Evolutionary conservation across 352 stramenopile species (phyloP), one percentile per base, ranked within the genome.

Genomic region (Thalassiosira exigua): DNA sequence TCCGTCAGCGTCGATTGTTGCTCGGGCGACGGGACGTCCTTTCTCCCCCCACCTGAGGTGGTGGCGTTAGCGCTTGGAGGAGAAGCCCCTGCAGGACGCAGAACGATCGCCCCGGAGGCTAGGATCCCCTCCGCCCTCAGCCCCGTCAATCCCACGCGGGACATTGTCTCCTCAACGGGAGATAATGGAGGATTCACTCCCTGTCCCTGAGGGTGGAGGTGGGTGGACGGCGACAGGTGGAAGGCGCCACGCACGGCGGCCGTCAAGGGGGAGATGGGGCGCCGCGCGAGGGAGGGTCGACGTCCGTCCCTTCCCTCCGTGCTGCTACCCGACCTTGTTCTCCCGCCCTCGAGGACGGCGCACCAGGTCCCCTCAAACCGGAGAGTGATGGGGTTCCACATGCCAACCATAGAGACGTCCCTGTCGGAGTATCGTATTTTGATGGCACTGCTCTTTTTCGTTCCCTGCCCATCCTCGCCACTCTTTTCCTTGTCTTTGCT

Each of bases 201-300:
- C 26, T 69, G 44, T 22, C 74, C 74, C 39, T 60, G 50, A 41
- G 74, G 74, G 51, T 78, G 59, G 12, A 66, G 33, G 48, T 82
- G 74, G 29, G 74, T 77, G 39, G 50, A 73, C 36, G 74, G 74
- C n/a, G 74, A 82, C 4, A 82, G 42, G 4, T 50, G 69, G 46
- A 82, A 82, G 3, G 44, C 58, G 29, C 24, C 24, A 3, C 22
- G 19, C 26, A 21, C 42, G 58, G 36, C 4, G 41, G n/a, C 46
- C 26, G 24, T 12, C 39, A n/a, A n/a, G n/a, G 39, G 39, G 39
- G 39, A n/a, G n/a, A n/a, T n/a, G n/a, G n/a, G 39, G 39, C 39
- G 11, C 39, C 39, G 39, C 39, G n/a, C 11, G 39, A 48, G n/a
- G 39, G 11, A 17, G 39, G 11, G 39, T n/a, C 39, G 39, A 17